These are phyloP conservation scores for Rhodotorula glutinis DNA, from an alignment of 1,284 basidiomycete species.

Conservation along the genomic window DNA sequence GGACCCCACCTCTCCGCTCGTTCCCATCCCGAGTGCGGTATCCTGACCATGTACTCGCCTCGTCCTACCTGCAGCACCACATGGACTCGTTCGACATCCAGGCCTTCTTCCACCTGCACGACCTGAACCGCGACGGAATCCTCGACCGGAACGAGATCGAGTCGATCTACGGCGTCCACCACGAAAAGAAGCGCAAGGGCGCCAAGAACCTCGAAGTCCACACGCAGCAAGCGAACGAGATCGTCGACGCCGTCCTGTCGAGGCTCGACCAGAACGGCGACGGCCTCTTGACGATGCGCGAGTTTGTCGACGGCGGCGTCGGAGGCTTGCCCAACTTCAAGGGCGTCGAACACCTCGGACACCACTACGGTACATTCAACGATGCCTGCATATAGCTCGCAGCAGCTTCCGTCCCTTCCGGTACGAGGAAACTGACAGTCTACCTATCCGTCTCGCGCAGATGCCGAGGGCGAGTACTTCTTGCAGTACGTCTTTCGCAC, in stretches of 20 bases:
- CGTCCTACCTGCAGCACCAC: slow-evolving; percentile 35
- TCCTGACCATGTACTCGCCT: too few relatives aligned
- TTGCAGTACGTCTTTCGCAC: slow-evolving; percentile 27
- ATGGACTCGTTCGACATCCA: slow-evolving; percentile 41
- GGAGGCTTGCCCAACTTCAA: slow-evolving; percentile 80
- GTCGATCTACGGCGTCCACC: slow-evolving; percentile 74
- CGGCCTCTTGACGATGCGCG: slow-evolving; percentile 70
- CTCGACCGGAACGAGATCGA: slow-evolving; percentile 51
- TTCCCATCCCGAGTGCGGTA: too few relatives aligned
- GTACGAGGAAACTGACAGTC: slow-evolving; percentile 2
- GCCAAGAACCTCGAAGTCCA: slow-evolving; percentile 77
- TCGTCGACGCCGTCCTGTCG: slow-evolving; percentile 72
- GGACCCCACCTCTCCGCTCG: too few relatives aligned
- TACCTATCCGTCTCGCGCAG: slow-evolving; percentile 30
- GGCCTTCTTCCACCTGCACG: slow-evolving; percentile 45
- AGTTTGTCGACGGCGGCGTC: slow-evolving; percentile 75
- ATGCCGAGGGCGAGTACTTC: slow-evolving; percentile 55
- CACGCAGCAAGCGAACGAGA: slow-evolving; percentile 75
- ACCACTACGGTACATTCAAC: slow-evolving; percentile 74
- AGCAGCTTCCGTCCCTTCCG: too few relatives aligned
- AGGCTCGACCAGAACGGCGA: slow-evolving; percentile 75
- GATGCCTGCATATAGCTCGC: too few relatives aligned
- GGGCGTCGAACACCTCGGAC: slow-evolving; percentile 64
- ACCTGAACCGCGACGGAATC: slow-evolving; percentile 51
- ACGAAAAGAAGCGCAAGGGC: slow-evolving; percentile 83